These are phyloP conservation scores for Hemileccinum rubropunctum DNA, from an alignment of 768 basidiomycete genomes.

Conservation along the genomic window DNA sequence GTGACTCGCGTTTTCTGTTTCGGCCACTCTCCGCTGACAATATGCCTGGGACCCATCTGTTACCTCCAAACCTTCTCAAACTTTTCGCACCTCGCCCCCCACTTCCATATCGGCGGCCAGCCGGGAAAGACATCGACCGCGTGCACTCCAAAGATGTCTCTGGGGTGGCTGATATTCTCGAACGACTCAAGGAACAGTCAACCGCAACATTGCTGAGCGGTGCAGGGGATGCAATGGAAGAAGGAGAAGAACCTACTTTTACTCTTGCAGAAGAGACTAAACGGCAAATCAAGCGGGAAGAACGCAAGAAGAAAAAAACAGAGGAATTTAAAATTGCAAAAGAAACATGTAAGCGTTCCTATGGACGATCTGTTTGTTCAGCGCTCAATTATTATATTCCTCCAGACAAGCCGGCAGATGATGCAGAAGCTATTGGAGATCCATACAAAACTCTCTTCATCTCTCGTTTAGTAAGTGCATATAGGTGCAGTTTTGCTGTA, in stretches of 20 bases:
- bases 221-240: slow-evolving; percentile 68
- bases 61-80: slow-evolving; percentile 95
- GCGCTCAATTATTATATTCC: slow-evolving; percentile 7
- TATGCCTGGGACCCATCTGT: slow-evolving; percentile 76
- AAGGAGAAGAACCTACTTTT: slow-evolving; percentile 78
- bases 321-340: slow-evolving; percentile 79
- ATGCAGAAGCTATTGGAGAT: slow-evolving; percentile 87
- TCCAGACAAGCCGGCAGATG: slow-evolving; percentile 90
- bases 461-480: slow-evolving; percentile 69
- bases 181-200: slow-evolving; percentile 71
- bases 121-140: slow-evolving; percentile 79
- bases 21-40: slow-evolving; percentile 9
- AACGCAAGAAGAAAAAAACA: slow-evolving; percentile 69
- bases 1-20: slow-evolving; percentile 6
- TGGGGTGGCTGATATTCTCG: slow-evolving; percentile 77
- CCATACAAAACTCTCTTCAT: slow-evolving; percentile 99
- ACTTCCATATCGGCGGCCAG: slow-evolving; percentile 80
- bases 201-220: slow-evolving; percentile 66
- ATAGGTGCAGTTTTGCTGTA: not conserved
- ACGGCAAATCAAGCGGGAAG: slow-evolving; percentile 73
- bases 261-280: slow-evolving; percentile 83
- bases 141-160: slow-evolving; percentile 63
- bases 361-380: not conserved
- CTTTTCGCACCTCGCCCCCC: slow-evolving; percentile 94
- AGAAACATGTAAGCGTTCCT: slow-evolving; percentile 68